Evolutionary conservation across 1,284 basidiomycete species (phyloP).

Genomic region (Phellopilus nigrolimitatus): DNA sequence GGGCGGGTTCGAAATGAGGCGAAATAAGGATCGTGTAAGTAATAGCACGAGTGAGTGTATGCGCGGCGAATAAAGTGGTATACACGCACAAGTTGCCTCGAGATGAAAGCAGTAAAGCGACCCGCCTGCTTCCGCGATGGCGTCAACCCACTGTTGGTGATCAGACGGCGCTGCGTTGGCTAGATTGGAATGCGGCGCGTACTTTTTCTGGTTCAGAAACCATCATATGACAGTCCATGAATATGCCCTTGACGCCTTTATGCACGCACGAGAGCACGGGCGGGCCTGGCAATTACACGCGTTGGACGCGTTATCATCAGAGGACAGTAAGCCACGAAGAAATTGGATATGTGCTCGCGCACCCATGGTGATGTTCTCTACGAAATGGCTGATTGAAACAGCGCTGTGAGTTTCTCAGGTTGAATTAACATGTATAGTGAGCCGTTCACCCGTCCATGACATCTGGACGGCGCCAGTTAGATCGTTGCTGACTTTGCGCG

Average conservation of each 20-base stretch:
- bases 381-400: slow-evolving; percentile 73
- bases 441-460: slow-evolving; percentile 88
- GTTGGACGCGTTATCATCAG: neutral
- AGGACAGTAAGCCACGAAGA: neutral
- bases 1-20: no score
- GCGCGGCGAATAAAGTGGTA: no score
- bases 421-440: slow-evolving; percentile 22
- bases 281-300: slow-evolving; percentile 52
- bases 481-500: neutral
- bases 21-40: neutral
- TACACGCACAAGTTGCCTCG: slow-evolving; percentile 81
- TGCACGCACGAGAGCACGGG: slow-evolving; percentile 87
- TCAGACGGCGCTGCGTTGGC: neutral
- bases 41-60: neutral
- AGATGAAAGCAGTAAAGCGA: slow-evolving; percentile 96
- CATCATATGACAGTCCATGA: slow-evolving; percentile 99
- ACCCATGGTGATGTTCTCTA: slow-evolving; percentile 98
- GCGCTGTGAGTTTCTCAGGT: slow-evolving; percentile 7
- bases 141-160: slow-evolving; percentile 81
- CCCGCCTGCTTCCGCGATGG: slow-evolving; percentile 91
- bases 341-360: slow-evolving; percentile 24
- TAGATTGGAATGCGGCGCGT: slow-evolving; percentile 4
- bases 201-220: slow-evolving; percentile 91
- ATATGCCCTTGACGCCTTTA: slow-evolving; percentile 89
- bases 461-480: slow-evolving; percentile 45